Evolutionary conservation across 768 basidiomycete genomes (phyloP).

Genomic region (Chalciporus piperatus): DNA sequence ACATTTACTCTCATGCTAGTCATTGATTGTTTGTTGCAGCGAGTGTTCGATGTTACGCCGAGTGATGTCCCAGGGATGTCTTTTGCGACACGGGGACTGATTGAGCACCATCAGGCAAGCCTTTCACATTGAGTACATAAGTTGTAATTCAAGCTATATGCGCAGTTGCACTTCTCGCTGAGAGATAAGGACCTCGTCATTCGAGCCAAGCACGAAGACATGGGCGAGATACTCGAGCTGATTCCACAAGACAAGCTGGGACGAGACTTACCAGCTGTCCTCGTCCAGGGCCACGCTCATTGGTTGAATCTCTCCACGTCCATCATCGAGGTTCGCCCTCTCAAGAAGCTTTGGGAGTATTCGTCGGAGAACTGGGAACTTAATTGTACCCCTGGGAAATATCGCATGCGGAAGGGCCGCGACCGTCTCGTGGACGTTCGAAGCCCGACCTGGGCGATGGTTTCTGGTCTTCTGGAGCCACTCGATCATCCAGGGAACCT

Average conservation of each 20-base stretch:
- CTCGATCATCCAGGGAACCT: slow-evolving; percentile 15
- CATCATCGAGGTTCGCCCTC: slow-evolving; percentile 25
- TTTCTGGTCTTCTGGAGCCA: slow-evolving; percentile 12
- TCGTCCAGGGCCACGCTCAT: slow-evolving; percentile 21
- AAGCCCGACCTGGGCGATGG: slow-evolving; percentile 22
- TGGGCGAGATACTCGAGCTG: slow-evolving; percentile 9
- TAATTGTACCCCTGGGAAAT: background rate
- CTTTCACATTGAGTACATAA: slow-evolving; percentile 7
- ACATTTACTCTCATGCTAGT: background rate
- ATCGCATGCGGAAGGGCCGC: background rate
- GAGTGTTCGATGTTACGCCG: slow-evolving; percentile 35
- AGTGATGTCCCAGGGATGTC: slow-evolving; percentile 33
- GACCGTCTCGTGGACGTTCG: slow-evolving; percentile 22
- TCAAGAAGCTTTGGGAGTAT: slow-evolving; percentile 14
- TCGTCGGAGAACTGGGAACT: slow-evolving; percentile 24
- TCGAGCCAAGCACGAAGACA: slow-evolving; percentile 3
- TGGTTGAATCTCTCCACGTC: slow-evolving; percentile 24
- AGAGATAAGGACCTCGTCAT: slow-evolving; percentile 7
- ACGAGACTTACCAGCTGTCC: slow-evolving; percentile 18
- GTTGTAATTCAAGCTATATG: too few relatives aligned
- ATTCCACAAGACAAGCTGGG: slow-evolving; percentile 18
- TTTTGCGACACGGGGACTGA: slow-evolving; percentile 25
- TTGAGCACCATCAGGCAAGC: background rate
- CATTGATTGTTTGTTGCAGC: slow-evolving; percentile 3
- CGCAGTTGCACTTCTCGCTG: slow-evolving; percentile 21